Evolutionary conservation across 305 asterid genomes (phyloP), one percentile per base, ranked within the genome.

Genomic region (Solanum hybrid): DNA sequence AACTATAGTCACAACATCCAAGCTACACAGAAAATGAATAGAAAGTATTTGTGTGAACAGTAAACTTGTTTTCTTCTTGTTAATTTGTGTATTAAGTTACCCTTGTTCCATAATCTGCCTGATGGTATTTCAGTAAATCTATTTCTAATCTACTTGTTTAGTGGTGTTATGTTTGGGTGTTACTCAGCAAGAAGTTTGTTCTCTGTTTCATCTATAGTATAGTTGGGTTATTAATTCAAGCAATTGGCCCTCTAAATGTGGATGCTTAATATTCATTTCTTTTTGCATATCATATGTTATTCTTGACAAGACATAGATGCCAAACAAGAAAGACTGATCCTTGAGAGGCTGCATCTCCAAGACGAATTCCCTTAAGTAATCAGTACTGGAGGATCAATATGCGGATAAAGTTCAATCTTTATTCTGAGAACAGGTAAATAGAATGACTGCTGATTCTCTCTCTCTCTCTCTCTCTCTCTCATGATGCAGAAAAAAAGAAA

Each of bases 301-400:
- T 92, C 98, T 92, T 95, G 92, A 95, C 93, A 56, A 91, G 88
- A 87, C 80, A 84, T 87, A 96, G 99, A 97, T 91, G 94, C 94
- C 89, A 96, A 95, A 93, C 99, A 97, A 94, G 99, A 97, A 91
- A 93, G 66, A 91, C 78, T 94, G 93, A 96, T 97, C 89, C 94
- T 97, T 73, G 93, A 92, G 94, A 97, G 94, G 93, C 95, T 97
- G 95, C 91, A 95, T 87, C 93, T 95, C 92, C 92, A 92, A 17
- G 92, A 92, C 82, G 96, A 91, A 92, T 91, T 95, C 89, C 93
- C 93, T 4, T 92, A 34, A 86, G 60, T 93, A 86, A 92, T 90
- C 89, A 86, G 85, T 22, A 45, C 36, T 3, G 93, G 90, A 71
- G 89, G 89, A 42, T 92, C 92, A 92, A 71, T n/a, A 40, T 38